Conservation (phyloP, 768 basidiomycete species). For the Tricholoma furcatifolium region DNA sequence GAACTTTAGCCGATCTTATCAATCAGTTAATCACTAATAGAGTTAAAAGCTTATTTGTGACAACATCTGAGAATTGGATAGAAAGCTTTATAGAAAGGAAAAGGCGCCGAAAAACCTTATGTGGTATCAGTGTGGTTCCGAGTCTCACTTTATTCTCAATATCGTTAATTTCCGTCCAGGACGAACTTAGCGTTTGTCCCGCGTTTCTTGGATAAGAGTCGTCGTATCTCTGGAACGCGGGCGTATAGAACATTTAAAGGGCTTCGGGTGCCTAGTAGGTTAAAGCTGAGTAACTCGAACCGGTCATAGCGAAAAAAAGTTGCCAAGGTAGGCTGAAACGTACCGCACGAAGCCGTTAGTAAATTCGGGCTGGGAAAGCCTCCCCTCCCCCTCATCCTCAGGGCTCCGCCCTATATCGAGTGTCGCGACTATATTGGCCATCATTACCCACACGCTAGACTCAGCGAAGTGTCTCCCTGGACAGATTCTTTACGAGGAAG, state of each 20-base stretch:
- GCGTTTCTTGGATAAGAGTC: constrained; percentile 28
- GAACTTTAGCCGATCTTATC: too few species aligned
- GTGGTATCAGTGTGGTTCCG: not conserved
- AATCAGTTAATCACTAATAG: too few species aligned
- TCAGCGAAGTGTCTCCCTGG: constrained; percentile 57
- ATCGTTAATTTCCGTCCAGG: too few species aligned
- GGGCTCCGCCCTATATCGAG: constrained; percentile 41
- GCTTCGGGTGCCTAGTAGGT: constrained; percentile 47
- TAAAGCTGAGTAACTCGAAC: not conserved
- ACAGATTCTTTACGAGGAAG: constrained; percentile 37
- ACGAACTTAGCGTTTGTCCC: constrained; percentile 14
- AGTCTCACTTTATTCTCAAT: not conserved
- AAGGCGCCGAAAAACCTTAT: not conserved
- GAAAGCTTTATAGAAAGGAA: not conserved
- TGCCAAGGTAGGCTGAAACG: constrained; percentile 12
- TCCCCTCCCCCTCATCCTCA: constrained; percentile 41
- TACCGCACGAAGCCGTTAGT: constrained; percentile 47
- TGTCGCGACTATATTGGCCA: constrained; percentile 41
- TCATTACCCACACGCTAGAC: constrained; percentile 43
- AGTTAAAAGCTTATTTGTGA: too few species aligned
- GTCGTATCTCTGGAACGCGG: constrained; percentile 37
- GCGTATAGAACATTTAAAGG: constrained; percentile 45
- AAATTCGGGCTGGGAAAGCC: constrained; percentile 37
- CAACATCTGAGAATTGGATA: too few species aligned
- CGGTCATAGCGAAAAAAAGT: not conserved